phyloP scores from a whole-genome alignment of 306 rosid genomes.

The Ceratonia siliqua region DNA sequence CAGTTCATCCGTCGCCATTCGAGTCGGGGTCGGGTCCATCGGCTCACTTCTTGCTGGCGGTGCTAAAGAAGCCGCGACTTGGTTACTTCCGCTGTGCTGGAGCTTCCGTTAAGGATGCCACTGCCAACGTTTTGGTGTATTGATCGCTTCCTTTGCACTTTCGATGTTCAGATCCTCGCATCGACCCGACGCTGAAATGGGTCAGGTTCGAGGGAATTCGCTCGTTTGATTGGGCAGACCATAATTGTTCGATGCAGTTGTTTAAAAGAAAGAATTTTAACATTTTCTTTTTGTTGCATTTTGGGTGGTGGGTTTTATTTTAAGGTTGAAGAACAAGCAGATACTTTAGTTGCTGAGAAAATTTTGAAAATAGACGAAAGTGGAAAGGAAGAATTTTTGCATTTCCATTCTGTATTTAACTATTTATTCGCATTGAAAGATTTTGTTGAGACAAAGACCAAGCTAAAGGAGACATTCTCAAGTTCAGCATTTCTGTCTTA shows the following conservation, averaged over 20 bases:
- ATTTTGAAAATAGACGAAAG: background rate
- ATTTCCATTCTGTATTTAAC: background rate
- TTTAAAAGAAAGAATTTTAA: too few relatives aligned
- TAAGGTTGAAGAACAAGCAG: background rate
- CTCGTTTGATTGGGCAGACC: slow-evolving; percentile 50
- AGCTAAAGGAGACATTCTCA: background rate
- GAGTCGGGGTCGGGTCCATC: slow-evolving; percentile 53
- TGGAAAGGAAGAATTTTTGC: background rate
- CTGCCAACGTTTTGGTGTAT: slow-evolving; percentile 67
- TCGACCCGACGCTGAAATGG: slow-evolving; percentile 21
- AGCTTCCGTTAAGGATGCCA: slow-evolving; percentile 59
- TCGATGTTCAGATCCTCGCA: slow-evolving; percentile 26
- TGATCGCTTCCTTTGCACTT: slow-evolving; percentile 49
- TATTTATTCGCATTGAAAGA: background rate
- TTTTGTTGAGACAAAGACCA: background rate
- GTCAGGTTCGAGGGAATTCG: slow-evolving; percentile 36
- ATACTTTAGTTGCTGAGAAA: slow-evolving; percentile 19
- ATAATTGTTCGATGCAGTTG: background rate
- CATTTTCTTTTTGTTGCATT: background rate
- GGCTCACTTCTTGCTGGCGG: slow-evolving; percentile 57
- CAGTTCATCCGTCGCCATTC: slow-evolving; percentile 63
- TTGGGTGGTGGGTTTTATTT: background rate
- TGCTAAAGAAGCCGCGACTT: slow-evolving; percentile 68
- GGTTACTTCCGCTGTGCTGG: slow-evolving; percentile 60
- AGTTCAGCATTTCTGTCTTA: background rate